These are phyloP conservation scores for Micromonas pusilla DNA, from an alignment of 139 green algal species.

Conservation along the genomic window DNA sequence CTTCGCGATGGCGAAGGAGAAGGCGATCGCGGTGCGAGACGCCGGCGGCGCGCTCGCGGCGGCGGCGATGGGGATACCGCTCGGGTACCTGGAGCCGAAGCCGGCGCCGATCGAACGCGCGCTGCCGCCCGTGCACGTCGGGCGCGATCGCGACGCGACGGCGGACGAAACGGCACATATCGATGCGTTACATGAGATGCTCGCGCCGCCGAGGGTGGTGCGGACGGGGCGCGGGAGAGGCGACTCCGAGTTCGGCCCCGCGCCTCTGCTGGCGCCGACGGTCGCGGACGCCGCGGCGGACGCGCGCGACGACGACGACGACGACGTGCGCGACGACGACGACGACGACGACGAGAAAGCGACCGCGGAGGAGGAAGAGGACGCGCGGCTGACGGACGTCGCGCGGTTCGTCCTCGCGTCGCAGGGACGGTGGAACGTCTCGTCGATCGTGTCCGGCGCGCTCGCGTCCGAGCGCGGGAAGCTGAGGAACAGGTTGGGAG, in stretches of 20 bases:
- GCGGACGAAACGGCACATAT: neutral
- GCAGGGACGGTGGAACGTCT: neutral
- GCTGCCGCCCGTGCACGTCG: neutral
- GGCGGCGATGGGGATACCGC: neutral
- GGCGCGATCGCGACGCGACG: neutral
- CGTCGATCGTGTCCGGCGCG: neutral
- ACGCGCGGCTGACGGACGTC: neutral
- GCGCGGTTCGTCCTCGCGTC: neutral
- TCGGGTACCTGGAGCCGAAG: neutral
- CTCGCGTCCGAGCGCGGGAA: neutral
- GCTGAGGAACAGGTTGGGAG: neutral
- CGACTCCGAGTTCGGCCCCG: too few species aligned
- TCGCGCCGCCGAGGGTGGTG: too few species aligned
- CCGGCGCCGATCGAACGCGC: constrained; percentile 11
- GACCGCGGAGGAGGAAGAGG: neutral
- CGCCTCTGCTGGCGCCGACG: neutral
- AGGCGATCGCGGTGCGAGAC: neutral
- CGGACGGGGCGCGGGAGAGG: too few species aligned
- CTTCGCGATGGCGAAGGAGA: neutral
- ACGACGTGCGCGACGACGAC: neutral
- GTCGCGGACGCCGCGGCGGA: neutral
- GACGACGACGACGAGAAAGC: neutral
- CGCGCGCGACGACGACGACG: neutral
- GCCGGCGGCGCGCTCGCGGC: neutral
- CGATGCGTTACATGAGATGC: too few species aligned